phyloP scores from a whole-genome alignment of 768 basidiomycete genomes.

The Lactifluus pinguis region DNA sequence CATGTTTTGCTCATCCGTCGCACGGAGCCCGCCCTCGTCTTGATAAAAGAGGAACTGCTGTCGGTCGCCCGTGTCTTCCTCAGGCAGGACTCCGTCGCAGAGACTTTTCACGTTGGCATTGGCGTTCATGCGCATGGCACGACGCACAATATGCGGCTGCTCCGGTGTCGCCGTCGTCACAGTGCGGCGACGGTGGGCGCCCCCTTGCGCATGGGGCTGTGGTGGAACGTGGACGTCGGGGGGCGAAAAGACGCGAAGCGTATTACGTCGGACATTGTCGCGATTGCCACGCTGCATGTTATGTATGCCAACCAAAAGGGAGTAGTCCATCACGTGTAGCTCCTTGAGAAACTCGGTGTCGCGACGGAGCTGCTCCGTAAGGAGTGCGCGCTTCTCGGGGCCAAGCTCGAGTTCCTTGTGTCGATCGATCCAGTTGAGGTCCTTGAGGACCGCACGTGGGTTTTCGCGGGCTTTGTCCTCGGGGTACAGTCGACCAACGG shows the following conservation, averaged over 20 bases:
- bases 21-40: constrained; percentile 88
- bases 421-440: constrained; percentile 91
- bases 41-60: constrained; percentile 89
- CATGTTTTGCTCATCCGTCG: constrained; percentile 80
- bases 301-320: constrained; percentile 89
- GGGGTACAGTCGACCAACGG: constrained; percentile 79
- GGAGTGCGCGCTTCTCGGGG: constrained; percentile 85
- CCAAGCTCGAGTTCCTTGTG: constrained; percentile 77
- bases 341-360: constrained; percentile 80
- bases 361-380: constrained; percentile 84
- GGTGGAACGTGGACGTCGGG: constrained; percentile 46
- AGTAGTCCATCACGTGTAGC: constrained; percentile 94
- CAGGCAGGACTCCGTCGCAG: constrained; percentile 45
- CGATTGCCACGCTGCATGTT: constrained; percentile 83
- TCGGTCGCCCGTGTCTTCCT: constrained; percentile 54
- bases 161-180: constrained; percentile 36
- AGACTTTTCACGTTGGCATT: constrained; percentile 15
- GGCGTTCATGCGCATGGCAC: constrained; percentile 68
- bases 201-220: constrained; percentile 45
- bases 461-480: constrained; percentile 74
- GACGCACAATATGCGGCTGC: constrained; percentile 77
- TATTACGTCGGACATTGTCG: constrained; percentile 86
- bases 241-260: constrained; percentile 87
- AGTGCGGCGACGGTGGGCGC: not conserved
- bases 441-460: constrained; percentile 86